A percentile compares a stretch with the other conserved stretches of the same genome.
Evolutionary conservation across 192 early-diverging fungal species (phyloP).

Genomic region (Gonapodya prolifera): DNA sequence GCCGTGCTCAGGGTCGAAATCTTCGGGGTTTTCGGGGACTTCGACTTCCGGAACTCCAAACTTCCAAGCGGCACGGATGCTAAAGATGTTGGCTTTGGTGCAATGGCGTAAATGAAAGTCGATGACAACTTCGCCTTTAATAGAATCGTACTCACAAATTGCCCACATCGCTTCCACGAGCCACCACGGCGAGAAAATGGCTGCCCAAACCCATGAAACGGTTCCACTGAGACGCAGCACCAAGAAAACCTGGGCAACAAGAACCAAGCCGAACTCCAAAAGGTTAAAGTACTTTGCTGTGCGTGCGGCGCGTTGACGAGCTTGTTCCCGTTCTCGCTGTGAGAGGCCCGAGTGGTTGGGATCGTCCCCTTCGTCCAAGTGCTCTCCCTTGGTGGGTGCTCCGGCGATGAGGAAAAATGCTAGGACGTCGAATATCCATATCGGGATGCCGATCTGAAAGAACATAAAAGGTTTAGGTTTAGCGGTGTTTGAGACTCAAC

Average conservation of each 20-base stretch:
- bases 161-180: not conserved
- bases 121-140: not conserved
- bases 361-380: not conserved
- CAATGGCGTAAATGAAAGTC: not conserved
- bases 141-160: not conserved
- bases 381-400: not conserved
- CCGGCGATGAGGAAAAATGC: conserved; percentile 2
- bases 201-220: not conserved
- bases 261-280: not conserved
- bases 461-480: not conserved
- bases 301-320: not conserved
- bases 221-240: not conserved
- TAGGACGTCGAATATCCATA: not conserved
- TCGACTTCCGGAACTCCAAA: not conserved
- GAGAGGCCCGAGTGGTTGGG: not conserved
- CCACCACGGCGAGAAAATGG: not conserved
- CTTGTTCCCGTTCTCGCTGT: not conserved
- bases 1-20: not conserved
- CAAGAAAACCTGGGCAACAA: not conserved
- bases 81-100: not conserved
- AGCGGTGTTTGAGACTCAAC: not conserved
- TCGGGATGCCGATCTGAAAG: not conserved
- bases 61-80: not conserved
- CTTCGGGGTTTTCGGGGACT: not conserved
- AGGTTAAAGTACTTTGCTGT: not conserved